A percentile compares a stretch with the other conserved stretches of the same genome.
phyloP scores from a whole-genome alignment of 225 moss, liverwort and hornwort species.

The Neckera pumila region DNA sequence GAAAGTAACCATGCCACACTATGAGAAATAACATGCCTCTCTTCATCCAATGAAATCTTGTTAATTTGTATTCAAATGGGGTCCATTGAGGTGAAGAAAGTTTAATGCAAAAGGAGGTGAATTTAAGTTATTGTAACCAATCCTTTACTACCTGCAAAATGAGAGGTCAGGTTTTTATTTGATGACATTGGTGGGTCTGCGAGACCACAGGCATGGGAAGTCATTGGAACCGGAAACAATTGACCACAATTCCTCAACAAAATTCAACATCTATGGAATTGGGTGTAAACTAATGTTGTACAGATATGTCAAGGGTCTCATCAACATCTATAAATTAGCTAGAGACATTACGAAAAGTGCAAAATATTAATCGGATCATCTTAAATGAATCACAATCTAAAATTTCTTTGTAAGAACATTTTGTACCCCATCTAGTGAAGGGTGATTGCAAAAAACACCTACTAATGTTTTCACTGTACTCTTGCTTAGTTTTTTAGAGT shows the following conservation, averaged over 20 bases:
- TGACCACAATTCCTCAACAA: background rate
- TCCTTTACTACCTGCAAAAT: background rate
- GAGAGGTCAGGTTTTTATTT: background rate
- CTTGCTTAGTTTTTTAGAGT: no score
- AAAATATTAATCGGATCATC: no score
- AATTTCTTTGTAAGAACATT: no score
- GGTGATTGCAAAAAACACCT: no score
- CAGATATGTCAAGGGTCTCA: accelerated
- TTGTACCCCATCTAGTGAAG: no score
- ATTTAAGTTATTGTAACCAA: background rate
- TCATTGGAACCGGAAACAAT: accelerated
- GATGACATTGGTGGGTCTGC: accelerated
- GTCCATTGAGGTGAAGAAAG: background rate
- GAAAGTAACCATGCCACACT: background rate
- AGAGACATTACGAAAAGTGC: no score
- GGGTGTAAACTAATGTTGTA: background rate
- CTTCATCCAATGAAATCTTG: background rate
- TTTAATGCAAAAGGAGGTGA: background rate
- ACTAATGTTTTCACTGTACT: no score
- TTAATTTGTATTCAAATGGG: background rate
- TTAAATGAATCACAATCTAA: no score
- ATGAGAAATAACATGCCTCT: background rate
- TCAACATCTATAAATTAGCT: background rate
- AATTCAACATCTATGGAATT: background rate
- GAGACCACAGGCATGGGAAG: accelerated